These are phyloP conservation scores for Apocynum venetum DNA, from an alignment of 257 asterid genomes.

Conservation along the genomic window DNA sequence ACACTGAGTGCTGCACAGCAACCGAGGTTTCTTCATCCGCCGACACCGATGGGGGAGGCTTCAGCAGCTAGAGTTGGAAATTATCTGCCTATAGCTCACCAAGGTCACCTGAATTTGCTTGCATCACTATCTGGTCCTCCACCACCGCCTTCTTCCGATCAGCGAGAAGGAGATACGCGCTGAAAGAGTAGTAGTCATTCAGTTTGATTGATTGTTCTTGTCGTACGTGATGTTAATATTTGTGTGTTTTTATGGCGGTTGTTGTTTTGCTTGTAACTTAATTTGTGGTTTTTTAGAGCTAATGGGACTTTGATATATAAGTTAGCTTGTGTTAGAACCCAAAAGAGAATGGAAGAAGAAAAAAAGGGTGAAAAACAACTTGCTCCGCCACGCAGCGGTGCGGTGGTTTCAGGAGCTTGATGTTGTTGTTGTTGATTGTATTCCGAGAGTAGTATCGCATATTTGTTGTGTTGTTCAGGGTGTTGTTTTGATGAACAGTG, in stretches of 20 bases:
- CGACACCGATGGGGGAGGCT: conserved; percentile 72
- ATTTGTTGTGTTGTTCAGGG: conserved; percentile 8
- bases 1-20: conserved; percentile 35
- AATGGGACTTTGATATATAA: conserved; percentile 10
- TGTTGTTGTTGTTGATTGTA: conserved; percentile 8
- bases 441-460: conserved; percentile 10
- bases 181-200: conserved; percentile 25
- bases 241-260: conserved; percentile 10
- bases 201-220: conserved; percentile 12
- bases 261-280: conserved; percentile 17
- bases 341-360: neutral
- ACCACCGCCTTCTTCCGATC: conserved; percentile 54
- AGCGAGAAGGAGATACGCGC: conserved; percentile 65
- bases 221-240: conserved; percentile 15
- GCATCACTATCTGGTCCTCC: conserved; percentile 78
- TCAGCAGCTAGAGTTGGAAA: conserved; percentile 96
- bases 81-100: conserved; percentile 85
- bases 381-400: conserved; percentile 10
- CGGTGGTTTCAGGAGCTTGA: conserved; percentile 15
- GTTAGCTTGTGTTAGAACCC: conserved; percentile 15
- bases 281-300: conserved; percentile 14
- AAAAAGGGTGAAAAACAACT: conserved; percentile 1
- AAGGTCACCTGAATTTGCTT: conserved; percentile 90
- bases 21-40: conserved; percentile 70
- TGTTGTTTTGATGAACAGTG: conserved; percentile 15